phyloP scores from a whole-genome alignment of 805 yeast species.

The Yarrowia yakushimensis region DNA sequence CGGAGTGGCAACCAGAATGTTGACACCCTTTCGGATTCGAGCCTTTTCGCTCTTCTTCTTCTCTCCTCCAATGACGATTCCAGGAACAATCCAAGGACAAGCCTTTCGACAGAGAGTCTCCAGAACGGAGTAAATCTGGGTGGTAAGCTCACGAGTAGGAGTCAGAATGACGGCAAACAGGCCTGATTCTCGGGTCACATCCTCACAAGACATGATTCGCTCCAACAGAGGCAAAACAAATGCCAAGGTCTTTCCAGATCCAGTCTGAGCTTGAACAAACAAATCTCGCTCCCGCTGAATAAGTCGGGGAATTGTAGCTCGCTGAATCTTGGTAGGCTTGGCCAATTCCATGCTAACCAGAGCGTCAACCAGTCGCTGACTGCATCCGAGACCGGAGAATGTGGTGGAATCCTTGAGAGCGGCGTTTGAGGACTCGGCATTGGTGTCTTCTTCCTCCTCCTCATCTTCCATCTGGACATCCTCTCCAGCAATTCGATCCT shows the following conservation, averaged over 20 bases:
- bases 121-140: constrained; percentile 79
- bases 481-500: constrained; percentile 39
- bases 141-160: constrained; percentile 94
- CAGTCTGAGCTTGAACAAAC: constrained; percentile 94
- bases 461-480: constrained; percentile 44
- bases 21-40: constrained; percentile 89
- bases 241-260: constrained; percentile 94
- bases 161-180: constrained; percentile 83
- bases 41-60: constrained; percentile 97
- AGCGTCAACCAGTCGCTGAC: constrained; percentile 50
- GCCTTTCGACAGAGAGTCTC: constrained; percentile 58
- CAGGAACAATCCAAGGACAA: constrained; percentile 89
- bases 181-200: constrained; percentile 63
- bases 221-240: constrained; percentile 80
- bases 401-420: constrained; percentile 68
- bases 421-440: constrained; percentile 67
- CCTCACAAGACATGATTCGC: constrained; percentile 55
- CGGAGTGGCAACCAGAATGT: constrained; percentile 94
- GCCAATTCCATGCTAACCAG: constrained; percentile 50
- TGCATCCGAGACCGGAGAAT: constrained; percentile 69
- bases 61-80: constrained; percentile 96
- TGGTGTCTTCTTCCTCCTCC: constrained; percentile 33
- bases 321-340: constrained; percentile 82
- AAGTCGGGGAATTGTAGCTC: constrained; percentile 67
- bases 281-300: constrained; percentile 54